phyloP scores from a whole-genome alignment of 306 rosid genomes.

The Prunus dulcis region DNA sequence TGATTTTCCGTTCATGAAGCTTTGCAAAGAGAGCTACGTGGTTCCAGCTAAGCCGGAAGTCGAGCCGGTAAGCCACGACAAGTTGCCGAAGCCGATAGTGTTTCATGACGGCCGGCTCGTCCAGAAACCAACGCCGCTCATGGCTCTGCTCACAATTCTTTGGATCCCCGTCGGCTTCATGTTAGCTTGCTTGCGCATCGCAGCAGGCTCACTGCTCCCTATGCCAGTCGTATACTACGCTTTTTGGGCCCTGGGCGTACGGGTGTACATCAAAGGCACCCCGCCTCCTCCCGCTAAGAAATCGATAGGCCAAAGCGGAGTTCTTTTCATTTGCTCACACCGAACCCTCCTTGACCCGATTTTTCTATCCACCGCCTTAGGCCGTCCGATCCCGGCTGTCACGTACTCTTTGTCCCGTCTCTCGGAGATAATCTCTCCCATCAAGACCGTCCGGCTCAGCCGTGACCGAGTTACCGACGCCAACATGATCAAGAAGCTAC shows the following conservation, averaged over 20 bases:
- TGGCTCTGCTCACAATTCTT: slow-evolving; percentile 51
- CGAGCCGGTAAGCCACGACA: slow-evolving; percentile 42
- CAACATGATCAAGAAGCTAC: slow-evolving; percentile 56
- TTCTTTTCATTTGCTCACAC: slow-evolving; percentile 73
- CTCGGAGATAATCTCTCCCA: slow-evolving; percentile 69
- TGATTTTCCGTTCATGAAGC: slow-evolving; percentile 67
- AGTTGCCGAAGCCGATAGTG: slow-evolving; percentile 74
- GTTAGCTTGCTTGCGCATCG: slow-evolving; percentile 62
- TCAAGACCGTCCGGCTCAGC: slow-evolving; percentile 57
- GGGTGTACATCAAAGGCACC: slow-evolving; percentile 57
- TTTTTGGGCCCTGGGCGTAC: slow-evolving; percentile 66
- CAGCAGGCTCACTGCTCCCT: slow-evolving; percentile 71
- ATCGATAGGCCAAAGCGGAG: slow-evolving; percentile 37
- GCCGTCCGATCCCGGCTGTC: slow-evolving; percentile 76
- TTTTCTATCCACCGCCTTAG: slow-evolving; percentile 69
- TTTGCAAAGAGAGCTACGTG: slow-evolving; percentile 70
- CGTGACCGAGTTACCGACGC: slow-evolving; percentile 63
- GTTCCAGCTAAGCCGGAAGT: slow-evolving; percentile 45
- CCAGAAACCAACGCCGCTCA: slow-evolving; percentile 59
- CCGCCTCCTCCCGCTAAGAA: slow-evolving; percentile 56
- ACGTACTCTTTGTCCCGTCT: slow-evolving; percentile 79
- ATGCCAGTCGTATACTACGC: slow-evolving; percentile 60
- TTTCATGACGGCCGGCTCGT: slow-evolving; percentile 84
- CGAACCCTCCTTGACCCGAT: slow-evolving; percentile 75
- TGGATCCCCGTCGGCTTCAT: slow-evolving; percentile 79